Evolutionary conservation across 1,284 basidiomycete species (phyloP).

Genomic region (Rhodotorula glutinis): DNA sequence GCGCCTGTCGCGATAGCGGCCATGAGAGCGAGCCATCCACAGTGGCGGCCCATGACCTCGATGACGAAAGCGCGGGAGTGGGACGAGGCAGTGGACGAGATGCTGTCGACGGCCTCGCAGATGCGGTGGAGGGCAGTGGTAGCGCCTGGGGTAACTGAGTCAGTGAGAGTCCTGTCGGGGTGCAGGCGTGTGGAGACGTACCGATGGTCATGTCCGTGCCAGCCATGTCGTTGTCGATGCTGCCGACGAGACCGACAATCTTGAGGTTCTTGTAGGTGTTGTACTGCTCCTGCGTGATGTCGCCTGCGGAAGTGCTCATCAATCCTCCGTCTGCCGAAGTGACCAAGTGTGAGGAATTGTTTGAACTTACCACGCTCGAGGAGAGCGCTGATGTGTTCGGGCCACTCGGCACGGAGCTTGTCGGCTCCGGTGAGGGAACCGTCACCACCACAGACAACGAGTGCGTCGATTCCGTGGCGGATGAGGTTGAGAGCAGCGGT

Average conservation of each 20-base stretch:
- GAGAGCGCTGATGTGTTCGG: conserved; percentile 69
- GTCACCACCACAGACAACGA: conserved; percentile 95
- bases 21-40: conserved; percentile 93
- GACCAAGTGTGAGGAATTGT: background rate
- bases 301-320: conserved; percentile 47
- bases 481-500: conserved; percentile 87
- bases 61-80: conserved; percentile 97
- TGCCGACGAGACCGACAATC: conserved; percentile 95
- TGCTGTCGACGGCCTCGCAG: conserved; percentile 96
- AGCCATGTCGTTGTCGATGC: conserved; percentile 99
- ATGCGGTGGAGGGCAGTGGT: conserved; percentile 93
- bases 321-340: background rate
- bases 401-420: conserved; percentile 91
- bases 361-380: conserved; percentile 56
- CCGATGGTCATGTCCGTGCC: conserved; percentile 95
- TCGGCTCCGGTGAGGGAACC: conserved; percentile 95
- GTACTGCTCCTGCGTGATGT: conserved; percentile 73
- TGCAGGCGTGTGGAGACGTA: background rate
- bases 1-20: conserved; percentile 92
- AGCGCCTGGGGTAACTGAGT: conserved; percentile 54
- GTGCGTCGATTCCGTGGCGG: conserved; percentile 91
- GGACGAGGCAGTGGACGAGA: conserved; percentile 91
- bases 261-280: conserved; percentile 74
- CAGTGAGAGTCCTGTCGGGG: too few species aligned
- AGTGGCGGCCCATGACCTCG: conserved; percentile 98